Base-by-base conservation (phyloP, 805 yeast species). In the Metschnikowia sp. region DNA sequence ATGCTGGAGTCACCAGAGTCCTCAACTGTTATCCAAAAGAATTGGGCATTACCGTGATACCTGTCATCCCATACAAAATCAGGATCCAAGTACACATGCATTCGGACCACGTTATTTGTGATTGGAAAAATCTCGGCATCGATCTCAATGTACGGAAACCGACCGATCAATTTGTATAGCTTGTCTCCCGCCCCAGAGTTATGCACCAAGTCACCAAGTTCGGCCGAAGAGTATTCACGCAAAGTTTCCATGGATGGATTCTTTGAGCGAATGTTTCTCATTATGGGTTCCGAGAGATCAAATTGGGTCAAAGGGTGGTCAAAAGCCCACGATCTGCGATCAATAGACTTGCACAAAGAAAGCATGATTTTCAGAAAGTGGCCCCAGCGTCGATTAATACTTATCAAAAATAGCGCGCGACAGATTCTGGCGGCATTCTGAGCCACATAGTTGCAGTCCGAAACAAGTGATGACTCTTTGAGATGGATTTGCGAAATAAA, bases 391-490 rank as follows among this genome's bases (percentile, higher is more conserved):
- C 99, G 75, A 59, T 88, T 87, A 32, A 94, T 71, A 33, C 96
- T 95, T 51, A 94, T 82, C 52, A 91, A 69, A 57, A 94, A 90
- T 41, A 95, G 72, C 0, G 99, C 97, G 26, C 98, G 79, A 55
- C 96, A 82, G 32, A 94, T 92, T 72, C 99, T 83, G 1, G 92
- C 89, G 3, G 97, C 79, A 60, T 94, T 94, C 60, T 94, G 99
- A 1, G 98, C 97, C 47, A 94, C 96, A 63, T 94, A 94, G 52
- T 88, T 86, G 41, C 88, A 76, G 65, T 94, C 99, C 0, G 97
- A 88, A 2, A 80, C 72, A 49, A 94, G 70, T 0, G 99, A 86
- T 3, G 96, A 82, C 48, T 89, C 96, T 48, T 77, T 80, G 33
- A 91, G 79, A 10, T 64, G 57, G 1, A 89, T 82, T 48, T 83